Percentiles rank a stretch among this genome's conserved stretches.
phyloP scores from a whole-genome alignment of 208 protist genomes.

The Wallacemonas sp. region DNA sequence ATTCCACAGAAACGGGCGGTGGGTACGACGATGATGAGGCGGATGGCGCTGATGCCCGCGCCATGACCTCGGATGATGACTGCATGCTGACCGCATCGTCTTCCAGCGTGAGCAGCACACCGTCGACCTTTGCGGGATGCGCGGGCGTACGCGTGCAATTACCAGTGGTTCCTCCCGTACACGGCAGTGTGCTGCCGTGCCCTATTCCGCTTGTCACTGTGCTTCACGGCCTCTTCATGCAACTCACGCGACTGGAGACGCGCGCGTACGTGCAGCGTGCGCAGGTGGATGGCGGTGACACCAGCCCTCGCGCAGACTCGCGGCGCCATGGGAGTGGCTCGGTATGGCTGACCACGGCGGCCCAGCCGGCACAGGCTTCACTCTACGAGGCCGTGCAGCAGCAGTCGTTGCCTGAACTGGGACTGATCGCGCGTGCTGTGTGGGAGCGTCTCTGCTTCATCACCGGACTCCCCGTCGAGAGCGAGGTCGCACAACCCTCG shows the following conservation, averaged over 20 bases:
- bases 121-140: not conserved
- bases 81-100: not conserved
- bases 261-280: not conserved
- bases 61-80: not conserved
- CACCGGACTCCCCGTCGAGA: not conserved
- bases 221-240: slow-evolving; percentile 1
- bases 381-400: not conserved
- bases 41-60: not conserved
- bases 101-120: not conserved
- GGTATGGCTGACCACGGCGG: too few relatives aligned
- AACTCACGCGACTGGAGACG: not conserved
- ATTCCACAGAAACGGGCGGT: not conserved
- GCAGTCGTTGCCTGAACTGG: not conserved
- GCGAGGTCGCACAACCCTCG: not conserved
- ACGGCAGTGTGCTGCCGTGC: not conserved
- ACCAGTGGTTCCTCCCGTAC: too few relatives aligned
- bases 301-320: too few relatives aligned
- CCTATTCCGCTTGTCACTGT: not conserved
- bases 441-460: slow-evolving; percentile 8
- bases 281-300: too few relatives aligned
- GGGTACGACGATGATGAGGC: not conserved
- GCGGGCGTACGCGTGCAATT: too few relatives aligned
- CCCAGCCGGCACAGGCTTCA: not conserved
- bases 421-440: not conserved
- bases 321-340: too few relatives aligned